Base-by-base conservation (phyloP, 345 rosid genomes). In the Brassica juncea region DNA sequence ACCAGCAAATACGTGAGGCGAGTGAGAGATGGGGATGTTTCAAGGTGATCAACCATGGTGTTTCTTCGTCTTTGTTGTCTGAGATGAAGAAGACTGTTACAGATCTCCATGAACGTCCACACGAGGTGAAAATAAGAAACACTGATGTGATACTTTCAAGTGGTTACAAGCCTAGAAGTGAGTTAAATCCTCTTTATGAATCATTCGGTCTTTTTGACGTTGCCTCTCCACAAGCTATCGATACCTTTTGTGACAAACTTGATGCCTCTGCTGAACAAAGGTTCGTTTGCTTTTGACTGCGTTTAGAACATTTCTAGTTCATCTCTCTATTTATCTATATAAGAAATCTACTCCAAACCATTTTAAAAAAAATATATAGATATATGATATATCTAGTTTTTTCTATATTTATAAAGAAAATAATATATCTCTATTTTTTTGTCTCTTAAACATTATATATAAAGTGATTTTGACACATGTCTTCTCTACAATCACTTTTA, bases 21-120 rank as follows among this genome's bases (percentile, higher is more conserved):
- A 62, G 94, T 66, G 92, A 89, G 76, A 84, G 74, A 23, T 87
- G 88, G 94, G 97, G 97, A 23, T 90, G 97, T 83, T 91, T 94
- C 82, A 84, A 86, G 85, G 10, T 92, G 14, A 82, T 82, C 2
- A 91, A 94, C 82, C 97, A 94, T 79, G 76, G 76, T 12, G 70
- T 94, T 32, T 81, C 91, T 0, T 27, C 9, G 6, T 42, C 84
- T 10, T 75, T 92, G 35, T 82, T 86, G 90, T 54, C 74, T 19
- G 91, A 85, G 66, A 92, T 89, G 97, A 89, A 90, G 84, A 68
- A 57, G 15, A 91, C 84, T 0, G 91, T 89, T 23, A 71, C 82
- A 63, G 85, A 82, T 44, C 87, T 94, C 70, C 68, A 85, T 34
- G 94, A 92, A 55, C 92, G 85, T 28, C 98, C 97, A 27, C 0